Evolutionary conservation across 768 basidiomycete genomes (phyloP).

Genomic region (Boletales sp.): DNA sequence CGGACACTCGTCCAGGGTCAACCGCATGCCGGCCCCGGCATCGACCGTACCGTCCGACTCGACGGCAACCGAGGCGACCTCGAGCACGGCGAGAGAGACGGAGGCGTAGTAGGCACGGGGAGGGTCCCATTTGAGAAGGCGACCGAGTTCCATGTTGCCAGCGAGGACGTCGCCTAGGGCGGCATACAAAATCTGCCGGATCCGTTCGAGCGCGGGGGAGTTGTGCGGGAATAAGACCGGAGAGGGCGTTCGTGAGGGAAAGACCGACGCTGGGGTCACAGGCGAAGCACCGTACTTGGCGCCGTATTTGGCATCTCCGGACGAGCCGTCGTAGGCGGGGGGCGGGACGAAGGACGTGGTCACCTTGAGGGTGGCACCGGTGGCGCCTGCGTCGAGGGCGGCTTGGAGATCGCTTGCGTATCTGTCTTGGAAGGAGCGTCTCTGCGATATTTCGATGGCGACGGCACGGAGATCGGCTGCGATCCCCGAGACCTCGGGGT

Average conservation of each 20-base stretch:
- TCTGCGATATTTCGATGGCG: constrained; percentile 82
- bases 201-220: constrained; percentile 63
- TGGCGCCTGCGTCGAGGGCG: constrained; percentile 62
- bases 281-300: constrained; percentile 3
- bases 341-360: constrained; percentile 70
- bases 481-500: constrained; percentile 50
- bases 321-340: constrained; percentile 51
- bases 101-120: constrained; percentile 77
- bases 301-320: constrained; percentile 11
- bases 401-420: constrained; percentile 75
- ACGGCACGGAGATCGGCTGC: constrained; percentile 82
- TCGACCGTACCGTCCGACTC: constrained; percentile 47
- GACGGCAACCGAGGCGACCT: constrained; percentile 53
- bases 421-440: constrained; percentile 78
- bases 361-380: constrained; percentile 31
- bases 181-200: constrained; percentile 85
- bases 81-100: constrained; percentile 69
- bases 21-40: constrained; percentile 45
- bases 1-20: constrained; percentile 64
- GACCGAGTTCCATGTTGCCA: constrained; percentile 48
- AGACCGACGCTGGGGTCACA: constrained; percentile 27
- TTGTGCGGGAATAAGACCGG: constrained; percentile 42
- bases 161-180: constrained; percentile 70
- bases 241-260: constrained; percentile 39
- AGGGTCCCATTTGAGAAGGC: constrained; percentile 57